phyloP scores from a whole-genome alignment of 2,329 filamentous ascomycete species.

The Exophiala bonariae region DNA sequence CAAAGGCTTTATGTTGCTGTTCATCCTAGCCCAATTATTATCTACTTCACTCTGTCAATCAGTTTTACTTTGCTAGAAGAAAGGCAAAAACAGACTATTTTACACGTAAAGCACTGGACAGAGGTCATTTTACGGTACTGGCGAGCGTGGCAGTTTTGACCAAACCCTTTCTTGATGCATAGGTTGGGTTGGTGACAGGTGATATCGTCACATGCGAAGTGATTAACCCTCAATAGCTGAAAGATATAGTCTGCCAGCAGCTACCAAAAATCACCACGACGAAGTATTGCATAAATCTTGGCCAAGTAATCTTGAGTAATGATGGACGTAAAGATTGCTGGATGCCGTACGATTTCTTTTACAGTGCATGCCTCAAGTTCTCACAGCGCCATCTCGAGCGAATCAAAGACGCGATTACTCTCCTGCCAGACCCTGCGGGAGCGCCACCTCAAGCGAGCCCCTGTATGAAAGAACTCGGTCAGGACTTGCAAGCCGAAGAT shows the following conservation, averaged over 20 bases:
- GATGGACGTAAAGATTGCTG: neutral
- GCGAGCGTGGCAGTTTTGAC: no score
- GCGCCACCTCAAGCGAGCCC: neutral
- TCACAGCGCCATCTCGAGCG: conserved; percentile 2
- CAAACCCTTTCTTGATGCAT: no score
- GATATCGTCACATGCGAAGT: conserved; percentile 54
- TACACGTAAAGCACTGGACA: no score
- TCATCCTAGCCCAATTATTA: no score
- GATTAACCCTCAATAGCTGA: conserved; percentile 1
- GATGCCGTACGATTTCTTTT: conserved; percentile 8
- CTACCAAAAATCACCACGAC: neutral
- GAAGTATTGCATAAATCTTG: neutral
- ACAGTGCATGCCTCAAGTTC: conserved; percentile 4
- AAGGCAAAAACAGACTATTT: no score
- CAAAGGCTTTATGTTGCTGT: no score
- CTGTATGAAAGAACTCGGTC: neutral
- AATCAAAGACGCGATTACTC: conserved; percentile 4
- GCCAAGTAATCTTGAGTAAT: neutral
- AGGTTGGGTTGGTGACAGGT: no score
- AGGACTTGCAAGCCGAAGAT: neutral
- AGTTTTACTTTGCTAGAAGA: no score
- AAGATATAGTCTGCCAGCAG: neutral
- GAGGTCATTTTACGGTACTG: no score
- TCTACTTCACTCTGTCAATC: no score
- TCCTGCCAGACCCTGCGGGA: neutral